A percentile compares a stretch with the other conserved stretches of the same genome.
Evolutionary conservation across 495 filamentous ascomycete species (phyloP).

Genomic region (Penicillium paradoxum): DNA sequence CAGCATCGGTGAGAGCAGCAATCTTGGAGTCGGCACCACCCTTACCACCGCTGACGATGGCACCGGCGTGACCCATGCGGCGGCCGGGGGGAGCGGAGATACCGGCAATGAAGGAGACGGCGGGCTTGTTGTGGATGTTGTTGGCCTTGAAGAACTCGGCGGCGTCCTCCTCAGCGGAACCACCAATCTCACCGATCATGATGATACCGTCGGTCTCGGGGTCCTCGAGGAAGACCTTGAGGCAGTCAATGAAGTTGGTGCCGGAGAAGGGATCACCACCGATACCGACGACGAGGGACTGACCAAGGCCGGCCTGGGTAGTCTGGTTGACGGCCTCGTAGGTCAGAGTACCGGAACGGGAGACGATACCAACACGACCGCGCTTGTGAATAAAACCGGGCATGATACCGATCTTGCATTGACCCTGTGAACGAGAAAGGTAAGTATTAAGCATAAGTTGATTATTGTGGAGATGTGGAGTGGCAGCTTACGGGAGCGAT

Average conservation of each 20-base stretch:
- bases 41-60: slow-evolving; percentile 96
- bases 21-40: slow-evolving; percentile 98
- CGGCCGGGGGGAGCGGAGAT: slow-evolving; percentile 94
- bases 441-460: slow-evolving; percentile 1
- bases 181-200: slow-evolving; percentile 99
- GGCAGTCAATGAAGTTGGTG: slow-evolving; percentile 99
- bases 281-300: slow-evolving; percentile 97
- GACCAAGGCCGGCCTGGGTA: slow-evolving; percentile 90
- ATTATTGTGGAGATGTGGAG: background rate
- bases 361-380: slow-evolving; percentile 96
- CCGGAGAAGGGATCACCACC: slow-evolving; percentile 98
- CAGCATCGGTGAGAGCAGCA: slow-evolving; percentile 82
- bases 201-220: slow-evolving; percentile 98
- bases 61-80: slow-evolving; percentile 97
- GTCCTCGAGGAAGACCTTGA: slow-evolving; percentile 94
- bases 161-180: slow-evolving; percentile 94
- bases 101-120: slow-evolving; percentile 96
- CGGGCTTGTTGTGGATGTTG: slow-evolving; percentile 91
- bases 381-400: slow-evolving; percentile 99
- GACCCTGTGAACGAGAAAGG: slow-evolving; percentile 53
- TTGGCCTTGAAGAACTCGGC: slow-evolving; percentile 90
- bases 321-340: slow-evolving; percentile 99
- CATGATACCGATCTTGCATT: slow-evolving; percentile 99
- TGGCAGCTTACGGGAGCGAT: slow-evolving; percentile 67
- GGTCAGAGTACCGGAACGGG: slow-evolving; percentile 94